Base-by-base conservation (phyloP, 1,139 yeast genomes). In the Lodderomyces oxycetoniae region DNA sequence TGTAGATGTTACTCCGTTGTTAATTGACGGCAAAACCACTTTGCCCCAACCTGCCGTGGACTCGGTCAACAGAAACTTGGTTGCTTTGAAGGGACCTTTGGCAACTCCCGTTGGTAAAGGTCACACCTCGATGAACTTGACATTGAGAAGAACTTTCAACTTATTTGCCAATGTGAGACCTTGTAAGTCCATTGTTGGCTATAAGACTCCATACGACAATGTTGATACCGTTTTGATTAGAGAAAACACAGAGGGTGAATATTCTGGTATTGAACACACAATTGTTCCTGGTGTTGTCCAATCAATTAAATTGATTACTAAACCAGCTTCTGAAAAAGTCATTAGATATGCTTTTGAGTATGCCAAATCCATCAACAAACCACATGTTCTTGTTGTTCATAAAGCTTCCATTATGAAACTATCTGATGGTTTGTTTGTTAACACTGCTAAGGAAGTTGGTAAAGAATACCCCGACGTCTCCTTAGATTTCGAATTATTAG, bases 71-170 rank as follows among this genome's bases (percentile, higher is more conserved):
- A 82, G 76, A 67, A 86, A 89, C 73, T 75, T 82, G 66, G 91
- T 91, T 46, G 98, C 97, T 39, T 77, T 91, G 59, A 91, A 91
- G 71, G 98, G 98, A 47, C 97, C 97, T 23, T 72, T 91, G 56
- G 97, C 97, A 40, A 91, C 98, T 30, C 98, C 97, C 41, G 89
- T 89, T 47, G 98, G 97, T 56, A 91, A 89, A 71, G 98, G 97
- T 56, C 97, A 91, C 73, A 88, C 89, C 57, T 89, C 97, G 30
- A 80, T 91, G 77, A 91, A 91, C 75, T 74, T 91, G 74, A 91
- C 98, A 28, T 74, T 91, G 62, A 87, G 98, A 76, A 87, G 96
- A 74, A 86, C 97, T 34, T 91, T 91, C 73, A 81, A 83, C 67
- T 74, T 91, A 54, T 91, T 88, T 51, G 98, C 98, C 57, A 91